Percentiles rank a stretch among this genome's conserved stretches.
Conservation (phyloP, 352 stramenopile genomes). For the Phytophthora chlamydospora region DNA sequence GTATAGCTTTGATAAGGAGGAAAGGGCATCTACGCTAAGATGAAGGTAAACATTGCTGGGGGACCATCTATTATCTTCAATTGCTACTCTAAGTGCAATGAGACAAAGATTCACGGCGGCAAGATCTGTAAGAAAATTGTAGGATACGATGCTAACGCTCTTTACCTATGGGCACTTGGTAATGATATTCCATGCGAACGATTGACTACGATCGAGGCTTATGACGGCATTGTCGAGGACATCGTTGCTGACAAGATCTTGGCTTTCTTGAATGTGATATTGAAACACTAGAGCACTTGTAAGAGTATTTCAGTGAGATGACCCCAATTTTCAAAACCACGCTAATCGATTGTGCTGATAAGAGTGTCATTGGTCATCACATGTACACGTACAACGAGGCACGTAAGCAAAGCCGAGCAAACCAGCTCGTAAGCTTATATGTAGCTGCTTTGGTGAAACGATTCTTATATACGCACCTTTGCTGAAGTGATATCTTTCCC, state of each 20-base stretch:
- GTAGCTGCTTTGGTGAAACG: slow-evolving; percentile 39
- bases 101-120: no score
- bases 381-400: neutral
- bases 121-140: no score
- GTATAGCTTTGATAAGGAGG: no score
- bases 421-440: slow-evolving; percentile 31
- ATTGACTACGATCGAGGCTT: no score
- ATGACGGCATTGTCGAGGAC: no score
- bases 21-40: no score
- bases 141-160: no score
- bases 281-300: neutral
- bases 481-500: slow-evolving; percentile 42
- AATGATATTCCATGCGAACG: no score
- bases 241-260: neutral
- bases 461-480: slow-evolving; percentile 43
- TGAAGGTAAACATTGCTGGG: no score
- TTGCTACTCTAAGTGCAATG: neutral
- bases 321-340: slow-evolving; percentile 30
- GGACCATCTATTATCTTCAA: no score
- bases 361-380: slow-evolving; percentile 2
- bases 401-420: slow-evolving; percentile 17
- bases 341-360: neutral
- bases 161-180: no score
- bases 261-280: neutral
- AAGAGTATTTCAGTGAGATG: slow-evolving; percentile 17